Evolutionary conservation across 2,329 filamentous ascomycete genomes (phyloP), one percentile per base, ranked within the genome.

Genomic region (Colletotrichum sublineola): DNA sequence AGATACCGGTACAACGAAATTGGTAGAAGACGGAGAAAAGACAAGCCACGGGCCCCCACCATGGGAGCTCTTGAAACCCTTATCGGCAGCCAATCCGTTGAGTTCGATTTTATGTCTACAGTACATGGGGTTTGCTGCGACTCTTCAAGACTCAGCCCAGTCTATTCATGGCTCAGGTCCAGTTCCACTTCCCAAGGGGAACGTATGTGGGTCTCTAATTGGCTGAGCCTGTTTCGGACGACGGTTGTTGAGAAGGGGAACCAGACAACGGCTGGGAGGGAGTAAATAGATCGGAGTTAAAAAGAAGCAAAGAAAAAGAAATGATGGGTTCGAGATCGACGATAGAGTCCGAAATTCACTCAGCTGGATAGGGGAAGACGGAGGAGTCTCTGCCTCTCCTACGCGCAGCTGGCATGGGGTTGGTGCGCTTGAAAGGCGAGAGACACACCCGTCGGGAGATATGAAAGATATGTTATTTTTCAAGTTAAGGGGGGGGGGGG

Each of bases 201-300:
- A 53, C 36, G 42, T 52, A 63, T 67, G 77, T 79, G 78, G 75
- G 73, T 73, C 71, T 60, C 36, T 60, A 74, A 78, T 78, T 79
- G 77, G 76, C 36, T 52, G 38, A 58, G 53, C 56, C 53, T 53
- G 61, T 40, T 20, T 24, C 46, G 46, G 48, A 38, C 46, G 24
- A 52, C 24, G 64, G 46, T 55, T 40, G 38, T 55, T 36, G 44
- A 69, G 60, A 48, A 61, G 61, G 55, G 44, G 29, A 44, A 50
- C 52, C 11, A 20, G 53, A 66, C 58, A 63, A 48, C 33, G 24
- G 44, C 20, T 14, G 20, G 31, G 31, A 6, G 8, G 20, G 12
- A 24, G 24, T 48, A 48, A 12, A 18, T n/a, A 63, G 42, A 36
- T 52, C 53, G 55, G 46, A 52, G 50, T 24, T 46, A 55, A 60